Evolutionary conservation across 2,329 filamentous ascomycete species (phyloP).

Genomic region (Colletotrichum simmondsii): DNA sequence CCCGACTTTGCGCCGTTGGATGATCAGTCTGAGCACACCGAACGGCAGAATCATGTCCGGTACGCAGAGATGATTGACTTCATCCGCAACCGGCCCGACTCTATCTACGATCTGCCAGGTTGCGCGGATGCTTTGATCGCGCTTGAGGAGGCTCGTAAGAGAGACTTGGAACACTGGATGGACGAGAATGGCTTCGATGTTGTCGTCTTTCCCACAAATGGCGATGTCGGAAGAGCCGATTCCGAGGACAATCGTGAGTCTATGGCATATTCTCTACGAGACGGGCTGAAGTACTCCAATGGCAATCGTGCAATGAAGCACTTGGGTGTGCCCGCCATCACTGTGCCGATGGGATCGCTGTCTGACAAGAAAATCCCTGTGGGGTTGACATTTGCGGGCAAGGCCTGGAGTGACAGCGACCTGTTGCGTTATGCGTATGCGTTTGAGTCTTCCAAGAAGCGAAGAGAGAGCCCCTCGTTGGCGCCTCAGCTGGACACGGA

Average conservation of each 20-base stretch:
- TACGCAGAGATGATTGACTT: slow-evolving; percentile 26
- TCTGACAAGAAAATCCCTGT: slow-evolving; percentile 59
- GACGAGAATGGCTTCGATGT: slow-evolving; percentile 21
- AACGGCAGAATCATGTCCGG: slow-evolving; percentile 29
- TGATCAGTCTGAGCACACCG: slow-evolving; percentile 8
- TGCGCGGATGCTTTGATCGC: slow-evolving; percentile 15
- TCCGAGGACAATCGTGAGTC: slow-evolving; percentile 12
- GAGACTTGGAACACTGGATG: slow-evolving; percentile 28
- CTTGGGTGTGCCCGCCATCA: slow-evolving; percentile 64
- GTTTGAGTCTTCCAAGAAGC: slow-evolving; percentile 7
- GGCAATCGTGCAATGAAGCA: slow-evolving; percentile 64
- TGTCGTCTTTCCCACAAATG: slow-evolving; percentile 23
- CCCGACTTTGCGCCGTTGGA: slow-evolving; percentile 28
- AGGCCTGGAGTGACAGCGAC: slow-evolving; percentile 55
- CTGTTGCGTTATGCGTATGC: slow-evolving; percentile 39
- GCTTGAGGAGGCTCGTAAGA: slow-evolving; percentile 19
- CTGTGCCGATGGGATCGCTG: slow-evolving; percentile 64
- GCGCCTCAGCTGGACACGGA: neutral
- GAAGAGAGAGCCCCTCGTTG: neutral
- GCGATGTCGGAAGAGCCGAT: slow-evolving; percentile 19
- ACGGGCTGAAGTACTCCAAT: slow-evolving; percentile 65
- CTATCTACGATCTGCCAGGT: slow-evolving; percentile 4
- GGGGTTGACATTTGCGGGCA: slow-evolving; percentile 62
- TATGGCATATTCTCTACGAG: slow-evolving; percentile 41
- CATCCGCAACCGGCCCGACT: neutral